phyloP scores from a whole-genome alignment of 768 basidiomycete genomes.

The Hemileccinum rubropunctum region DNA sequence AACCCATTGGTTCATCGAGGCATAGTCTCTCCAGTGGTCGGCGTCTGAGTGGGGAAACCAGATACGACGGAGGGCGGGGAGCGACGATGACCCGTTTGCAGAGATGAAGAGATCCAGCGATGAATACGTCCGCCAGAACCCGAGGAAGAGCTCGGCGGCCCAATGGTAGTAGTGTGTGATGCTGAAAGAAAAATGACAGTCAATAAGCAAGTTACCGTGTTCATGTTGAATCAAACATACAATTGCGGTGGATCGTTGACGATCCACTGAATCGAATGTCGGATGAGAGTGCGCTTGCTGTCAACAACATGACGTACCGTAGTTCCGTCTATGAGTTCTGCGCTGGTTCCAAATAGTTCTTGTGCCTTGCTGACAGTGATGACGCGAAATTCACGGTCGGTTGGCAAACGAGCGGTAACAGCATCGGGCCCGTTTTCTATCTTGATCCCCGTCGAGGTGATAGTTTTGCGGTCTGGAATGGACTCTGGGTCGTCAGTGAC shows the following conservation, averaged over 20 bases:
- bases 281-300: neutral
- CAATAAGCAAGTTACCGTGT: neutral
- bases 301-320: conserved; percentile 44
- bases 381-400: conserved; percentile 74
- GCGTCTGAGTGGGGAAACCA: conserved; percentile 74
- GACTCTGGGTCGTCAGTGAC: conserved; percentile 69
- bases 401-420: conserved; percentile 61
- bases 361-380: conserved; percentile 68
- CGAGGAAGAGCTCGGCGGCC: conserved; percentile 89
- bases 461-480: conserved; percentile 62
- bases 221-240: conserved; percentile 40
- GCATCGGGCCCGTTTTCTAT: conserved; percentile 59
- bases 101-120: conserved; percentile 73
- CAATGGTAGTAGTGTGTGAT: conserved; percentile 94
- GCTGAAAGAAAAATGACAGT: conserved; percentile 34
- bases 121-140: conserved; percentile 89
- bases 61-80: conserved; percentile 73
- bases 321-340: conserved; percentile 73
- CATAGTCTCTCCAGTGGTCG: conserved; percentile 87
- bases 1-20: conserved; percentile 88
- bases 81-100: conserved; percentile 59
- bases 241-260: conserved; percentile 86
- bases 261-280: conserved; percentile 50
- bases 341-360: conserved; percentile 67
- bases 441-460: conserved; percentile 66